Evolutionary conservation across 139 green algal genomes (phyloP).

Genomic region (Diplosphaera chodatii): DNA sequence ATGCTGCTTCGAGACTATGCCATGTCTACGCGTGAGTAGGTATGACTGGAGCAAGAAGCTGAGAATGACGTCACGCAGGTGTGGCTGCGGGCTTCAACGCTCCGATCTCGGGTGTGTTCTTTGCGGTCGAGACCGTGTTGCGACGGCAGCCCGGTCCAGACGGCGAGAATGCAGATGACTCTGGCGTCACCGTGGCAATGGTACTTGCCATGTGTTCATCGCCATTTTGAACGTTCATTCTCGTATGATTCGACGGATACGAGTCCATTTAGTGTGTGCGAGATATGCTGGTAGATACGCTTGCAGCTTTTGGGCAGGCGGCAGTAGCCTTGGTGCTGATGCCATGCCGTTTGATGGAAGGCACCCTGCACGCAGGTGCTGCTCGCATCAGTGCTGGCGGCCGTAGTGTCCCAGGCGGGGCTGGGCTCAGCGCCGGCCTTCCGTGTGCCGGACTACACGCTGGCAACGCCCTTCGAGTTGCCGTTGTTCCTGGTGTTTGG

Average conservation of each 20-base stretch:
- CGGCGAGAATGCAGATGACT: neutral
- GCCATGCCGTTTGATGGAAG: no score
- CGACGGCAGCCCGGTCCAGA: constrained; percentile 12
- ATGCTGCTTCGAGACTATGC: neutral
- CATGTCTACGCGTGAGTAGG: no score
- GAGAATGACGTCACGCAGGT: constrained; percentile 24
- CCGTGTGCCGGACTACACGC: constrained; percentile 50
- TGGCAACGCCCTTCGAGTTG: constrained; percentile 55
- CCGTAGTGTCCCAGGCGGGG: constrained; percentile 55
- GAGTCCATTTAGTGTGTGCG: no score
- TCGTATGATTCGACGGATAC: no score
- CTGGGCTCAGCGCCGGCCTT: constrained; percentile 64
- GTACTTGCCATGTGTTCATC: constrained; percentile 28
- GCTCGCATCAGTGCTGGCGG: constrained; percentile 58
- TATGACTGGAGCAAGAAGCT: no score
- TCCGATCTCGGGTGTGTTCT: constrained; percentile 87
- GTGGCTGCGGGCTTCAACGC: constrained; percentile 93
- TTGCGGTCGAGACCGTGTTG: constrained; percentile 87
- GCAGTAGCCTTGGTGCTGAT: no score
- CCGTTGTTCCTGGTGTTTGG: constrained; percentile 70
- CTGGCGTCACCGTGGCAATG: constrained; percentile 50
- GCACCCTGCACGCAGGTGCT: constrained; percentile 18
- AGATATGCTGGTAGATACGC: no score
- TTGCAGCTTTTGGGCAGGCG: no score
- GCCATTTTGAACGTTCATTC: no score